These are phyloP conservation scores for Ceratocystis cacaofunesta DNA, from an alignment of 2,329 filamentous ascomycete genomes.

Conservation along the genomic window DNA sequence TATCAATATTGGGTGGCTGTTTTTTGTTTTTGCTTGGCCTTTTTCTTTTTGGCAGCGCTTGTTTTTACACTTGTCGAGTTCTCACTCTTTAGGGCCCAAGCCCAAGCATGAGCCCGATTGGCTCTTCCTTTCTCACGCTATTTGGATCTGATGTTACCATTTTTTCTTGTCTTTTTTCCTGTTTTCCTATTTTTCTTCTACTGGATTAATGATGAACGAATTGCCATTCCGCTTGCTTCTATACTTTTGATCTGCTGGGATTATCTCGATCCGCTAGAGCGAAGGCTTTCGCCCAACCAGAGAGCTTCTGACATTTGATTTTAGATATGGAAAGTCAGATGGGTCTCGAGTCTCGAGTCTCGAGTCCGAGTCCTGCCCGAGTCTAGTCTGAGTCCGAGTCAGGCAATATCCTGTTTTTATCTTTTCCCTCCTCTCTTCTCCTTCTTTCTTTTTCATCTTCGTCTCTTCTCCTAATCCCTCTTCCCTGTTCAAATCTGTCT, in stretches of 20 bases:
- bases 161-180: background rate
- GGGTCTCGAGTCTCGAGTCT: background rate
- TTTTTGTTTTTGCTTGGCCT: background rate
- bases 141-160: background rate
- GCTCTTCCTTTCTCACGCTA: too few species aligned
- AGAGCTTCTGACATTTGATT: background rate
- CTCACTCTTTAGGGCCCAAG: background rate
- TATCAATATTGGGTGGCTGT: background rate
- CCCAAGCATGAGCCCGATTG: too few species aligned
- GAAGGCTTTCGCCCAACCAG: too few species aligned
- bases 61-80: slow-evolving; percentile 1
- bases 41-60: background rate
- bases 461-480: background rate
- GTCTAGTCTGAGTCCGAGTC: background rate
- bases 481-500: background rate
- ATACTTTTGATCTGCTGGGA: too few species aligned
- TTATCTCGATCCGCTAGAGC: too few species aligned
- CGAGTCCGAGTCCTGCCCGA: background rate
- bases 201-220: background rate
- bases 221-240: too few species aligned
- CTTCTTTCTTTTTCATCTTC: background rate
- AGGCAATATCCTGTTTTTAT: background rate
- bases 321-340: background rate
- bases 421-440: background rate
- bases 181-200: background rate